Base-by-base conservation (phyloP, 495 filamentous ascomycete species). In the Penicilliopsis zonata region DNA sequence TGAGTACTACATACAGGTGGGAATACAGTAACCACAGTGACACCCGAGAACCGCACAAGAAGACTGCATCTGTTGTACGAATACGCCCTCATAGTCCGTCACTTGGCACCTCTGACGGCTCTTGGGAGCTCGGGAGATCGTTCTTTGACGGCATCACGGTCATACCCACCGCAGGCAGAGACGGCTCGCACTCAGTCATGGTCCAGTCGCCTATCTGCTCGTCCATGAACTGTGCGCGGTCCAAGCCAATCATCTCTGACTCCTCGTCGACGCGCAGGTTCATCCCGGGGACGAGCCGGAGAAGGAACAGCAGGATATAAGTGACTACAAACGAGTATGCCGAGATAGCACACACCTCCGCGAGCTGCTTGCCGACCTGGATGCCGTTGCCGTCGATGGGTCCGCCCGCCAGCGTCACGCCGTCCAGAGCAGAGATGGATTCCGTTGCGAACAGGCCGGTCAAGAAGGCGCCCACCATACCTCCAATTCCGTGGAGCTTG, bases 401-500 rank as follows among this genome's bases (percentile, higher is more conserved):
- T 17, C 72, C 72, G 18, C 57, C 49, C 9, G 61, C 56, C 13
- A 60, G 36, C 1, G 63, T 67, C 7, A 40, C 48, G 13, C 70
- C 67, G 31, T 76, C 69, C 14, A 74, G 52, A 5, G 49, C 44
- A 2, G 56, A 57, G 21, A 63, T 47, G n/a, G 51, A 57, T 13
- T 47, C 32, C 16, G 47, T 53, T n/a, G 74, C 72, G 37, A 78
- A 78, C 30, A 77, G 65, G 0, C 74, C 72, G 0, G 72, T 78
- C 29, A 78, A 43, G 45, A 78, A 71, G n/a, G 61, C 57, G 3
- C 75, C 74, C 15, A 70, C 52, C 53, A 75, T 71, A 1, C 74
- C 75, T 16, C 74, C 75, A 20, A 75, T 49, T 9, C 69, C 73
- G 44, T 78, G 72, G 15, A 76, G 62, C 37, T 72, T 74, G 53